These are phyloP conservation scores for Alloteropsis angusta DNA, from an alignment of 202 grass and related monocot genomes.

Conservation along the genomic window DNA sequence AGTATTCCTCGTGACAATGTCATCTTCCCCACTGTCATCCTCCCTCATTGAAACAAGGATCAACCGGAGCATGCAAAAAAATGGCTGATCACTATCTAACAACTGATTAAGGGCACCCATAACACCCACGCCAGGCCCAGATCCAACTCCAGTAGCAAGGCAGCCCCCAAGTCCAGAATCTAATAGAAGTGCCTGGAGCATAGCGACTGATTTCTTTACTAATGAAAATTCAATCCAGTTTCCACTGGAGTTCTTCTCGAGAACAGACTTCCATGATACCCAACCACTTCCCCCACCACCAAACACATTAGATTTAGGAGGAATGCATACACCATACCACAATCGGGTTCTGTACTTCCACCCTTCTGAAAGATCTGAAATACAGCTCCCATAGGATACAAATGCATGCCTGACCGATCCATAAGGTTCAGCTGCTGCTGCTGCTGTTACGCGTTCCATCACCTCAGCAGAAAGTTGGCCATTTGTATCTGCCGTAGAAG, in stretches of 20 bases:
- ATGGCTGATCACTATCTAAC: constrained; percentile 97
- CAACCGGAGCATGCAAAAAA: constrained; percentile 95
- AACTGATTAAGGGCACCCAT: constrained; percentile 87
- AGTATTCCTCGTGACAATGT: constrained; percentile 51
- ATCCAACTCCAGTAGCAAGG: constrained; percentile 78
- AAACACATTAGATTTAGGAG: constrained; percentile 66
- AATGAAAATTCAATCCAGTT: constrained; percentile 90
- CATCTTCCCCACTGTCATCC: constrained; percentile 75
- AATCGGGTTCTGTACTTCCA: constrained; percentile 94
- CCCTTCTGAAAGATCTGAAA: constrained; percentile 74
- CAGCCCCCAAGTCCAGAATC: constrained; percentile 90
- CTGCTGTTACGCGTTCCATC: constrained; percentile 94
- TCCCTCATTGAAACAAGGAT: constrained; percentile 97
- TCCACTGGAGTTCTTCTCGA: constrained; percentile 70
- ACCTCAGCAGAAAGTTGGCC: constrained; percentile 90
- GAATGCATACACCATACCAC: constrained; percentile 92
- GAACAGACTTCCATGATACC: constrained; percentile 64
- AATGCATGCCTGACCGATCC: constrained; percentile 92
- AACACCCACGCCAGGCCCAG: constrained; percentile 86
- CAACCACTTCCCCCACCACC: constrained; percentile 78
- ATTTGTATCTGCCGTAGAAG: constrained; percentile 94
- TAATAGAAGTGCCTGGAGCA: constrained; percentile 90
- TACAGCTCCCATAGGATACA: constrained; percentile 90
- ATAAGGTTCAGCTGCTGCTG: constrained; percentile 93
- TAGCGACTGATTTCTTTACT: constrained; percentile 87